Evolutionary conservation across 2,329 filamentous ascomycete genomes (phyloP).

Genomic region (Colletotrichum cuscutae): DNA sequence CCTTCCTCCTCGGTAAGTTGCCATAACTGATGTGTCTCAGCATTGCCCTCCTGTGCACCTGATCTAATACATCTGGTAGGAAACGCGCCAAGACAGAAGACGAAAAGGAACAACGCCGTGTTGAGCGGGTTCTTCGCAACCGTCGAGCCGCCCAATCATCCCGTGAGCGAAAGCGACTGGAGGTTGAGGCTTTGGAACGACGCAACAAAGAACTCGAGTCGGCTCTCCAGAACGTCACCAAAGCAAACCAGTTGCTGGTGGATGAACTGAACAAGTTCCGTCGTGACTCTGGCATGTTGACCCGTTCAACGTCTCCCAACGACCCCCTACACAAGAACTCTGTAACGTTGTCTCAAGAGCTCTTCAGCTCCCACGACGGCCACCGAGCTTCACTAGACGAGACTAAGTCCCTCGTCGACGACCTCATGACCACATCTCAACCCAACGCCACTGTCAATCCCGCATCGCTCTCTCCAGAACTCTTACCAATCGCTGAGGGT

Average conservation of each 20-base stretch:
- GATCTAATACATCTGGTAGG: conserved; percentile 52
- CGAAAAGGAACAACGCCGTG: conserved; percentile 97
- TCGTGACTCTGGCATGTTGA: conserved; percentile 53
- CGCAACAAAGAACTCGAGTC: conserved; percentile 78
- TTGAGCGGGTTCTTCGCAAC: conserved; percentile 96
- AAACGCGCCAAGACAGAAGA: conserved; percentile 99
- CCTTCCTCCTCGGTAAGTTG: conserved; percentile 82
- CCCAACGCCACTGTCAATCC: conserved; percentile 67
- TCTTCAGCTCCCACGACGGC: conserved; percentile 62
- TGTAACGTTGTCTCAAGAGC: conserved; percentile 67
- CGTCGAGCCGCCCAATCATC: conserved; percentile 97
- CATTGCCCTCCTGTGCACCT: not conserved
- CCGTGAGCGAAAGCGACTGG: conserved; percentile 86
- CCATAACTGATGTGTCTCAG: not conserved
- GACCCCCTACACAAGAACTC: conserved; percentile 57
- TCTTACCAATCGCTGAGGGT: conserved; percentile 62
- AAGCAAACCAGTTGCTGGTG: conserved; percentile 58
- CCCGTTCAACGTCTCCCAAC: conserved; percentile 53
- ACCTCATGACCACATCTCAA: conserved; percentile 53
- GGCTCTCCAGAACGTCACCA: conserved; percentile 69
- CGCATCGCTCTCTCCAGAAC: conserved; percentile 68
- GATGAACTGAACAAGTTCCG: conserved; percentile 62
- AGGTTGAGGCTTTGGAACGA: conserved; percentile 87
- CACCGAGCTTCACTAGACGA: conserved; percentile 44
- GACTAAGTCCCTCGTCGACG: conserved; percentile 51